phyloP scores from a whole-genome alignment of 139 green algal genomes.

The Picochlorum sp. region DNA sequence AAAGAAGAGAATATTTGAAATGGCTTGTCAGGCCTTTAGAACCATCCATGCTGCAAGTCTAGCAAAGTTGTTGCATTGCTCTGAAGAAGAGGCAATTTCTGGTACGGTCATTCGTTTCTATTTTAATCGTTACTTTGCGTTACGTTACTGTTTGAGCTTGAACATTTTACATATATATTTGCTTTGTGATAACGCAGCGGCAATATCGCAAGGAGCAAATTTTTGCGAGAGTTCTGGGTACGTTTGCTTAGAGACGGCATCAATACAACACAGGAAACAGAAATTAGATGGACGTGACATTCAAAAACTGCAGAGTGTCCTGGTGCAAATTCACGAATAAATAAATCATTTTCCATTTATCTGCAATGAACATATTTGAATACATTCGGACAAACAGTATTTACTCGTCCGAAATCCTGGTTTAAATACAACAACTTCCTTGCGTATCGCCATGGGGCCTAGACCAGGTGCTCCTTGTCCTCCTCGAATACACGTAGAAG shows the following conservation, averaged over 20 bases:
- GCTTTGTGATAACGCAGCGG: no score
- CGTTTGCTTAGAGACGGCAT: no score
- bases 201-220: no score
- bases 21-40: conserved; percentile 6
- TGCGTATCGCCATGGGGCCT: conserved; percentile 39
- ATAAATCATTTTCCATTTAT: neutral
- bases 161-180: no score
- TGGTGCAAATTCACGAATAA: conserved; percentile 4
- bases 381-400: conserved; percentile 34
- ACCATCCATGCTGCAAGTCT: conserved; percentile 4
- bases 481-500: conserved; percentile 56
- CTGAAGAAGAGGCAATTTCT: conserved; percentile 4
- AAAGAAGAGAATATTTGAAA: neutral
- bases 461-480: conserved; percentile 51
- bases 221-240: no score
- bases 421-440: conserved; percentile 59
- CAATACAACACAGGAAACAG: neutral
- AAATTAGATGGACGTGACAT: neutral
- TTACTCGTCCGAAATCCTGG: conserved; percentile 37
- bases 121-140: neutral
- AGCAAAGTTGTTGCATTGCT: conserved; percentile 4
- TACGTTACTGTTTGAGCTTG: no score
- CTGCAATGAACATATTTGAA: neutral
- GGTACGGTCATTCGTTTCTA: neutral
- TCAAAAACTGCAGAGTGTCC: conserved; percentile 8